Evolutionary conservation across 2,329 filamentous ascomycete genomes (phyloP).

Genomic region (Samsoniella hepiali): DNA sequence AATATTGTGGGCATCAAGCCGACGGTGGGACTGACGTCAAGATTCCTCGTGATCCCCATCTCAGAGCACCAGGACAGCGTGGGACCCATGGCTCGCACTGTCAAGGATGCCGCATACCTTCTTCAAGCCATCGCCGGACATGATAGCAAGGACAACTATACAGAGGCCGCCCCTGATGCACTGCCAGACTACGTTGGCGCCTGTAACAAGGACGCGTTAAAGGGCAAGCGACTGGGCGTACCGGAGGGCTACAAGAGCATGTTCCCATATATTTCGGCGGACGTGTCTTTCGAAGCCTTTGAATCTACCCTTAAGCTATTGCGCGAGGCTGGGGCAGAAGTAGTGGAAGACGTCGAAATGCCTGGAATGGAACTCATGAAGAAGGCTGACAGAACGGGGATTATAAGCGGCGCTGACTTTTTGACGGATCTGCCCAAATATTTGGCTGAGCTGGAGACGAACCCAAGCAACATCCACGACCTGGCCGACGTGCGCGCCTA

Average conservation of each 20-base stretch:
- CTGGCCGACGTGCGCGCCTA: slow-evolving; percentile 52
- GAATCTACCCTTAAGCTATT: slow-evolving; percentile 51
- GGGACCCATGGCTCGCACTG: slow-evolving; percentile 61
- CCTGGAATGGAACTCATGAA: slow-evolving; percentile 48
- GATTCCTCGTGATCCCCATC: slow-evolving; percentile 63
- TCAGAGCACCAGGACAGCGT: slow-evolving; percentile 63
- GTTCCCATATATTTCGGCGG: slow-evolving; percentile 22
- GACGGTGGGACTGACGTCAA: slow-evolving; percentile 62
- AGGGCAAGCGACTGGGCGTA: slow-evolving; percentile 61
- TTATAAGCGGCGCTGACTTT: slow-evolving; percentile 57
- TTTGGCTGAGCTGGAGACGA: slow-evolving; percentile 50
- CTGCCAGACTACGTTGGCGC: slow-evolving; percentile 60
- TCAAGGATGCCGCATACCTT: slow-evolving; percentile 61
- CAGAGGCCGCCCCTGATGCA: slow-evolving; percentile 50
- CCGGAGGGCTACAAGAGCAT: slow-evolving; percentile 53
- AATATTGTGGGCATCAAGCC: slow-evolving; percentile 68
- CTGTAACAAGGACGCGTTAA: slow-evolving; percentile 50
- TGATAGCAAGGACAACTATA: slow-evolving; percentile 63
- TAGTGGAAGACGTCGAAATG: slow-evolving; percentile 53
- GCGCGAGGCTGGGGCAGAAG: slow-evolving; percentile 52
- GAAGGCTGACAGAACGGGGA: slow-evolving; percentile 47
- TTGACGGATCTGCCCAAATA: slow-evolving; percentile 52
- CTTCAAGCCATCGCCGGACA: slow-evolving; percentile 62
- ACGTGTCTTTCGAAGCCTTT: slow-evolving; percentile 46
- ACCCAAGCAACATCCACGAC: slow-evolving; percentile 54